Evolutionary conservation across 176 grass and related monocot species (phyloP), one percentile per base, ranked within the genome.

Genomic region (Aechmea fasciata): DNA sequence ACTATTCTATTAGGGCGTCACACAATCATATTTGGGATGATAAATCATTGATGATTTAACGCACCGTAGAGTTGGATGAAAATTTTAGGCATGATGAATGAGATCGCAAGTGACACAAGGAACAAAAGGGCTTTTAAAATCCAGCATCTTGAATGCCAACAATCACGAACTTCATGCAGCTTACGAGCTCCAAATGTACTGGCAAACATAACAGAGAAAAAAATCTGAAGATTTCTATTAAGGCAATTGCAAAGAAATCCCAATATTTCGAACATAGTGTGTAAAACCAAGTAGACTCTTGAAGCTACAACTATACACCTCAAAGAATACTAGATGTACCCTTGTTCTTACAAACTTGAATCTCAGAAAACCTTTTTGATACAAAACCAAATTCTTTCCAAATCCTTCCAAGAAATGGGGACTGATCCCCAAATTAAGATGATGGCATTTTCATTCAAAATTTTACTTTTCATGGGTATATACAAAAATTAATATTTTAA

Each of bases 141-240:
- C 93, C 93, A 96, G 69, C 83, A 92, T 73, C 83, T 74, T 50
- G 93, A 92, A 74, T 96, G 88, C 92, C 92, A 96, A 0, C 76
- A 86, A 71, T 89, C 85, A 59, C 75, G 93, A 69, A 63, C 80
- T 83, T 83, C 83, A 49, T 85, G 71, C 71, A 96, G 81, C 81
- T 96, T 92, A 33, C 77, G 69, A 54, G 79, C 75, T 61, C 86
- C 77, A 81, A 82, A 85, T 71, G 88, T 92, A 13, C 88, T 77
- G 48, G 71, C 67, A 73, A 89, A 83, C 93, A 96, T 96, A 50
- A 96, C 11, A 64, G 82, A 89, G 74, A 96, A 96, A 77, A 96
- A 96, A 79, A 84, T 92, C 93, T 91, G 33, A 14, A 62, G 10
- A 49, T 53, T 47, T 76, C 47, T 68, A n/a, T 83, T 65, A 87